Percentiles rank a stretch among this genome's conserved stretches.
Conservation (phyloP, 1,139 yeast species). For the Torulaspora pretoriensis region DNA sequence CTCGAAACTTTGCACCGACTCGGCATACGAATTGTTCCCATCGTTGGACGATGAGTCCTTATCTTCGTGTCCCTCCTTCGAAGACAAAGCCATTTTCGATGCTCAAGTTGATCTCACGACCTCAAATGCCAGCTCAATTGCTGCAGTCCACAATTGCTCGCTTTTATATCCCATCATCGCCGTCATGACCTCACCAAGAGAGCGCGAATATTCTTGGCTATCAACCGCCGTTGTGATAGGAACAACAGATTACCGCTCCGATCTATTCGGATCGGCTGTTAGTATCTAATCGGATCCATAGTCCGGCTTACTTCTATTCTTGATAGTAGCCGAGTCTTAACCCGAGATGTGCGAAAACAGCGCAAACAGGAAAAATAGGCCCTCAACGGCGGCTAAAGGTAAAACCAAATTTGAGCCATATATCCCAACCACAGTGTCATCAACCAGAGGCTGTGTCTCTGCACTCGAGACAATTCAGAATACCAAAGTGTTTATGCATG, state of each 20-base stretch:
- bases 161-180: too few relatives aligned
- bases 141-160: too few relatives aligned
- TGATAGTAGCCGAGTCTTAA: not conserved
- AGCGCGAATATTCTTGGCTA: not conserved
- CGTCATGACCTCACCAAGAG: not conserved
- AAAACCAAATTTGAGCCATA: not conserved
- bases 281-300: not conserved
- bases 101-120: too few relatives aligned
- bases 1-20: slow-evolving; percentile 19
- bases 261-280: slow-evolving; percentile 3
- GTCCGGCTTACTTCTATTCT: not conserved
- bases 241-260: too few relatives aligned
- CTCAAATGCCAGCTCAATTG: too few relatives aligned
- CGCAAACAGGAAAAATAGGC: not conserved
- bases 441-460: not conserved
- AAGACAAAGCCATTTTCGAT: slow-evolving; percentile 11
- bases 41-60: slow-evolving; percentile 14
- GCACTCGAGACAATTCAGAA: not conserved
- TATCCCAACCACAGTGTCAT: not conserved
- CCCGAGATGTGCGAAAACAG: not conserved
- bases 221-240: not conserved
- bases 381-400: slow-evolving; percentile 3
- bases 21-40: slow-evolving; percentile 24
- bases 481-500: not conserved
- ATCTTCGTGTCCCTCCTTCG: slow-evolving; percentile 14